Evolutionary conservation across 2,329 filamentous ascomycete genomes (phyloP), one percentile per base, ranked within the genome.

Genomic region (Metarhizium album): DNA sequence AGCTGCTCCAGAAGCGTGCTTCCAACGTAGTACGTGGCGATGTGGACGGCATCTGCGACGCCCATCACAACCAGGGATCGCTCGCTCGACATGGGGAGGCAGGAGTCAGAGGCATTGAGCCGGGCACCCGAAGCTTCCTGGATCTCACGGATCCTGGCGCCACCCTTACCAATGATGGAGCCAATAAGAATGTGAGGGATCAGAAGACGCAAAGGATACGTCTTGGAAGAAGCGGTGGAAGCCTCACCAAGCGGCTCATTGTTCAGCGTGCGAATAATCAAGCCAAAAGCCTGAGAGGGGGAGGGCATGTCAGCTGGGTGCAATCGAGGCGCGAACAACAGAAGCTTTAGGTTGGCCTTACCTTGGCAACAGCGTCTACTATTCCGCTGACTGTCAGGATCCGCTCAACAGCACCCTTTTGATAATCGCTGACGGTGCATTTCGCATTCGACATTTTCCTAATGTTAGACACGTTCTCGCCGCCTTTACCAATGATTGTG

Each of bases 371-470:
- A 60, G 91, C 91, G 72, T 98, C 93, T 59, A 97, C 91, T 58
- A 89, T 85, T 55, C 93, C 93, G 69, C 91, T 97, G 54, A 98
- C 93, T 31, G 93, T 98, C 63, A 98, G 77, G 63, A 98, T 96
- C 66, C 93, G 88, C 75, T 98, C 93, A 33, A 97, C 90, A 50
- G 93, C 93, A 58, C 93, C 93, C 64, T 95, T 89, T 60, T 94
- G 87, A 64, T 97, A 98, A 71, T 98, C 93, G 73, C 90, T 96
- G 60, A 98, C 93, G 46, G 93, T 98, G 75, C 93, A 98, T 73
- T 97, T 97, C 58, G 93, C 93, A 61, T 90, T 90, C 48, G 93
- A 96, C 72, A 95, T 78, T 67, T 88, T 89, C 59, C 93, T 84
- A 64, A 98, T 97, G 72, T 95, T 89, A 59, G 90, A 95, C 46